These are phyloP conservation scores for Fraxinus greggii DNA, from an alignment of 305 asterid genomes.

Conservation along the genomic window DNA sequence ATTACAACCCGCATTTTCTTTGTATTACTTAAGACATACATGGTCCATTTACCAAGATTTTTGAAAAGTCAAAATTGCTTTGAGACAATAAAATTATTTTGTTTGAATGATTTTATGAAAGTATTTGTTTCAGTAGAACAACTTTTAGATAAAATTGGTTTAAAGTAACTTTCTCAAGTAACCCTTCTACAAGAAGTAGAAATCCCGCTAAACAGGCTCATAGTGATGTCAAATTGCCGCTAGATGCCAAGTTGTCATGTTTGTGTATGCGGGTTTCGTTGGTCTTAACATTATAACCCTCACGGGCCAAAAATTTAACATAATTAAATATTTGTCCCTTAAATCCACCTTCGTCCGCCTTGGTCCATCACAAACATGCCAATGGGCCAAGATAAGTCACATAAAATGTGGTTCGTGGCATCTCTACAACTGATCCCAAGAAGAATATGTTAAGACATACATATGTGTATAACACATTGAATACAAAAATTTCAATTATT, in stretches of 20 bases:
- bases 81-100: background rate
- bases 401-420: background rate
- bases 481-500: background rate
- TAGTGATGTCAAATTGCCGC: background rate
- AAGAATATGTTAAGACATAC: background rate
- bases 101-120: too few relatives aligned
- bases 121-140: background rate
- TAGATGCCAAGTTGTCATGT: background rate
- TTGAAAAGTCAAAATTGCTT: background rate
- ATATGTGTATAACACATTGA: background rate
- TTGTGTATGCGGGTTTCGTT: background rate
- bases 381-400: background rate
- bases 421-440: background rate
- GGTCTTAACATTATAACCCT: background rate
- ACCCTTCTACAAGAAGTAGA: too few relatives aligned
- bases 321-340: background rate
- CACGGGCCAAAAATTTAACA: background rate
- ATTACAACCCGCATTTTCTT: background rate
- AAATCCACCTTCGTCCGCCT: background rate
- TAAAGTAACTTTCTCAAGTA: too few relatives aligned
- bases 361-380: background rate
- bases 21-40: background rate
- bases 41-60: background rate
- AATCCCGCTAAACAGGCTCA: too few relatives aligned
- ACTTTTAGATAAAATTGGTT: too few relatives aligned